Percentiles rank a stretch among this genome's conserved stretches.
These are phyloP conservation scores for Sungouiella thailandica DNA, from an alignment of 805 yeast genomes.

Conservation along the genomic window DNA sequence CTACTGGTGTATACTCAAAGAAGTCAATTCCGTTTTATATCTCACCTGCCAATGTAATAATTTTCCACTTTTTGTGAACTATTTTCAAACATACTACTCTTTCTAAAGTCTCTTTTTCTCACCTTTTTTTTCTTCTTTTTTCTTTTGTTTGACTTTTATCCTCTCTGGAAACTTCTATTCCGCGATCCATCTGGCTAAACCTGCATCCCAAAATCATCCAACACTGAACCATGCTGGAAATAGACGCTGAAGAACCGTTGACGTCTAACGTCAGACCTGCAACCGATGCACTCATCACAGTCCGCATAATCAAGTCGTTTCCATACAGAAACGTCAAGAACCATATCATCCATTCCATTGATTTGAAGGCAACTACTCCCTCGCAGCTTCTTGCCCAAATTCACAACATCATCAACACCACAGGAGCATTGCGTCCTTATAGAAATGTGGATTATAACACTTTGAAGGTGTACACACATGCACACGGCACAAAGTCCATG, in stretches of 20 bases:
- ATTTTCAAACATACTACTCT: no score
- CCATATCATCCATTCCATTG: constrained; percentile 61
- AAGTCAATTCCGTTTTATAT: no score
- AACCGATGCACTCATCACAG: constrained; percentile 70
- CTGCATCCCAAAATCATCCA: no score
- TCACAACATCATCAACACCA: constrained; percentile 40
- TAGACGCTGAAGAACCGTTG: constrained; percentile 44
- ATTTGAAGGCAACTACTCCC: constrained; percentile 67
- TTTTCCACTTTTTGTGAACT: no score
- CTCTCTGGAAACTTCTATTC: no score
- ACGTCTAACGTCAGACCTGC: constrained; percentile 75
- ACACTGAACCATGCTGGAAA: not conserved
- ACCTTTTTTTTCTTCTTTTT: no score
- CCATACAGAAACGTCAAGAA: constrained; percentile 86
- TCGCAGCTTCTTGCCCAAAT: constrained; percentile 54
- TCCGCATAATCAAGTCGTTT: constrained; percentile 86
- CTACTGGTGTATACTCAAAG: no score
- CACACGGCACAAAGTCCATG: constrained; percentile 92
- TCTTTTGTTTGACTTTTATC: no score
- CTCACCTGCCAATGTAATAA: no score
- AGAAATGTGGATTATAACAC: constrained; percentile 71
- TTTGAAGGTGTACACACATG: constrained; percentile 85
- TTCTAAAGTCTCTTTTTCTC: no score
- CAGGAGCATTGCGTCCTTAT: constrained; percentile 76
- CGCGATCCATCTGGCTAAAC: no score